phyloP scores from a whole-genome alignment of 148 eudicot genomes.

The Fallopia convolvulus region DNA sequence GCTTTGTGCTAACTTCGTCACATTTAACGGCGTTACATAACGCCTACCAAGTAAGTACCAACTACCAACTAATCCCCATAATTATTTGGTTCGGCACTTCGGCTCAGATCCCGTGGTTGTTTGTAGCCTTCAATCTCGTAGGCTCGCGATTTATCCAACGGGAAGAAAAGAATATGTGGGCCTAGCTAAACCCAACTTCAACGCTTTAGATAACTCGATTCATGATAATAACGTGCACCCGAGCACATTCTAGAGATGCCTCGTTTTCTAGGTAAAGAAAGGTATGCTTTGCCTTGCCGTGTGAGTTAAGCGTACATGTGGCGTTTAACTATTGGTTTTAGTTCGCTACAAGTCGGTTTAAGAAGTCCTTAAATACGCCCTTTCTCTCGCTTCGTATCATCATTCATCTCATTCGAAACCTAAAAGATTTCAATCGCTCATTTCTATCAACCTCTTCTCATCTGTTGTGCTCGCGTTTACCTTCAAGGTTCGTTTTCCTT shows the following conservation, averaged over 20 bases:
- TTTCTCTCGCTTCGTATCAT: background rate
- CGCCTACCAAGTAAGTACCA: background rate
- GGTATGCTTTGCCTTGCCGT: slow-evolving; percentile 2
- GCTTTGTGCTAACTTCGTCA: background rate
- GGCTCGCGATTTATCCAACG: background rate
- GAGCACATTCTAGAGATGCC: background rate
- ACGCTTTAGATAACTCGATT: background rate
- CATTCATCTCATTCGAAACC: background rate
- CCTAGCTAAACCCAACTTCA: background rate
- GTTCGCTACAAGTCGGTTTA: background rate
- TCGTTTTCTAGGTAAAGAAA: background rate
- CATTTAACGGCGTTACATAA: background rate
- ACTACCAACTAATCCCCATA: background rate
- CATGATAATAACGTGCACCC: background rate
- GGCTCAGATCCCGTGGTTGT: background rate
- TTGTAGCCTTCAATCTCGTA: background rate
- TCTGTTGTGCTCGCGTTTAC: background rate
- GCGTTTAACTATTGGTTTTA: background rate
- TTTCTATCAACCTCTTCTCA: background rate
- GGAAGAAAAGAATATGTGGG: background rate
- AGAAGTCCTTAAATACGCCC: background rate
- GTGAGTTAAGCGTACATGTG: background rate
- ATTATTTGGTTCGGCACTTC: background rate
- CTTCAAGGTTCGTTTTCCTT: background rate
- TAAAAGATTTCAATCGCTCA: background rate